Base-by-base conservation (phyloP, 208 protist species). In the Herpetomonas samuelpessoai region DNA sequence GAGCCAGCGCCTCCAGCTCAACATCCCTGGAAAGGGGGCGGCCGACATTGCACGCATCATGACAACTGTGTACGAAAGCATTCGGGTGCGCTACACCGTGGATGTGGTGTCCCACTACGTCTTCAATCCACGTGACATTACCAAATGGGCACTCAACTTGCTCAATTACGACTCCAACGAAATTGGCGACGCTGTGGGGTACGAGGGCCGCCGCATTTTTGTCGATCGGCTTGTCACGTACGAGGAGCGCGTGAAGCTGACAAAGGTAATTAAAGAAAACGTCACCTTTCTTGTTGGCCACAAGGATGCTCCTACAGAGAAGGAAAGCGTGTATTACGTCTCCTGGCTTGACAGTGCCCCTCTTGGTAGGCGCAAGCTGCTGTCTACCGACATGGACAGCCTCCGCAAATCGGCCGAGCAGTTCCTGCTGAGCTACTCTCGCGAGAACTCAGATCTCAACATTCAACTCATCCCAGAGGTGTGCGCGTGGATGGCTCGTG, bases 61-160 rank as follows among this genome's bases (percentile, higher is more conserved):
- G 86, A 91, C 97, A 10, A 91, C 87, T 26, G 79, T 99, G 3
- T 99, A 98, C 75, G 87, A 97, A 64, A 65, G 73, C 18, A 83
- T 98, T 27, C 46, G 74, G 19, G 65, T 70, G n/a, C 79, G 85
- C 31, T 99, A 92, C 71, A 97, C 93, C 10, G 85, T 96, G 0
- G 97, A 99, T 71, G 80, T 95, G 19, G 84, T 95, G 24, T 92
- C 94, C 19, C 98, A 99, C 71, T 99, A 99, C 83, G 74, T 98
- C 58, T 99, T 99, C 71, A 98, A 97, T 45, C 98, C 97, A 22
- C 96, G 97, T 57, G 97, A 99, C 61, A 67, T 99, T 18, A 99
- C 97, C 21, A 79, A 78, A 61, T 98, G 97, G 96, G 83, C 88
- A 16, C 59, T 97, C 35, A 92, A 93, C 51, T 63, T 98, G 59